Percentiles rank a stretch among this genome's conserved stretches.
phyloP scores from a whole-genome alignment of 208 protist genomes.

The Trypanosoma congolense region DNA sequence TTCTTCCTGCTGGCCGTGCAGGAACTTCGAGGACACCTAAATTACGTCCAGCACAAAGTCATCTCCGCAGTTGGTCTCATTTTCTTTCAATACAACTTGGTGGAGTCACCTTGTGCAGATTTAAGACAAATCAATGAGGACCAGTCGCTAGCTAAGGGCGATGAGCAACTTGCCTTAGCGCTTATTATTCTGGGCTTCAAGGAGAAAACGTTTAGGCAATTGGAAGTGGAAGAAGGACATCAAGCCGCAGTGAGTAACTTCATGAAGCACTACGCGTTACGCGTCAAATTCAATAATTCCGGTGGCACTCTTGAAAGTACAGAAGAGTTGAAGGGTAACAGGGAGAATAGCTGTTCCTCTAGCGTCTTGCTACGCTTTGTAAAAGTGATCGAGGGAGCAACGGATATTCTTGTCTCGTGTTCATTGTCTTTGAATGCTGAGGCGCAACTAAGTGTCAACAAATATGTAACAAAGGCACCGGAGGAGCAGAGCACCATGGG shows the following conservation, averaged over 20 bases:
- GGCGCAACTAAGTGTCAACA: slow-evolving; percentile 40
- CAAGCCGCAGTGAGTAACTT: slow-evolving; percentile 69
- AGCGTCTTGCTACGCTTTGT: slow-evolving; percentile 54
- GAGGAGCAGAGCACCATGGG: slow-evolving; percentile 64
- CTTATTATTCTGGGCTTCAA: slow-evolving; percentile 68
- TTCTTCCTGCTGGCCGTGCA: slow-evolving; percentile 84
- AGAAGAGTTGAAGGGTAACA: not conserved
- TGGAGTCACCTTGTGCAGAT: slow-evolving; percentile 50
- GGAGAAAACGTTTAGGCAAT: slow-evolving; percentile 83
- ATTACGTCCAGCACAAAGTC: slow-evolving; percentile 80
- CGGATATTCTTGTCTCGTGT: slow-evolving; percentile 85
- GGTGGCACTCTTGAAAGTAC: not conserved
- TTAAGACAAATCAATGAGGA: slow-evolving; percentile 17
- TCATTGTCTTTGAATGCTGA: slow-evolving; percentile 29
- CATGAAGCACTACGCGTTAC: slow-evolving; percentile 79
- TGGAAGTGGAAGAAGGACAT: slow-evolving; percentile 51
- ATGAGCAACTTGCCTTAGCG: slow-evolving; percentile 40
- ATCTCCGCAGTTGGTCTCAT: slow-evolving; percentile 82
- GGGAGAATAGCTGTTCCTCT: not conserved
- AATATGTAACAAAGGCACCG: slow-evolving; percentile 67
- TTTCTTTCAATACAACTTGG: slow-evolving; percentile 70
- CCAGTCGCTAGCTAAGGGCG: not conserved
- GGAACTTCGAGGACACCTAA: slow-evolving; percentile 82
- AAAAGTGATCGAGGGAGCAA: slow-evolving; percentile 72
- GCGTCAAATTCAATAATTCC: slow-evolving; percentile 8